A percentile compares a stretch with the other conserved stretches of the same genome.
phyloP scores from a whole-genome alignment of 1,284 basidiomycete species.

The Malassezia sp. region DNA sequence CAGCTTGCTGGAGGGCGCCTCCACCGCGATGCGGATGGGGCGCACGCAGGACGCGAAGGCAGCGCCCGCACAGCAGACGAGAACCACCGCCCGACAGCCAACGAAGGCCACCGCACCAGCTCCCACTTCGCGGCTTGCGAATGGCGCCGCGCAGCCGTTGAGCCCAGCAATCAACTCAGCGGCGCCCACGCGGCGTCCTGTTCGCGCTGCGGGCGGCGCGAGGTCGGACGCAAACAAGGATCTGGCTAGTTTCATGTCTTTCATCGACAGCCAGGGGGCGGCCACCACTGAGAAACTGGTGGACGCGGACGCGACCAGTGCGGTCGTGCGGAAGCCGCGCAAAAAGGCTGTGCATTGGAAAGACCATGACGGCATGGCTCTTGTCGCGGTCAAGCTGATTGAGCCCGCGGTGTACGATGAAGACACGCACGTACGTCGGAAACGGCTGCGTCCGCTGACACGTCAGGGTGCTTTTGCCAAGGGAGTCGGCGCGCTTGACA shows the following conservation, averaged over 20 bases:
- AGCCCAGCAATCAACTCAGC: neutral
- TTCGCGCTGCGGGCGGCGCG: neutral
- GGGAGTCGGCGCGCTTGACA: constrained; percentile 15
- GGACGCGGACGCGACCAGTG: neutral
- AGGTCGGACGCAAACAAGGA: constrained; percentile 9
- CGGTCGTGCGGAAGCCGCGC: constrained; percentile 12
- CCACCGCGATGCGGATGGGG: no score
- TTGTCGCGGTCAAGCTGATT: constrained; percentile 24
- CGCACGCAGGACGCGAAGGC: no score
- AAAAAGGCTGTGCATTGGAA: constrained; percentile 29
- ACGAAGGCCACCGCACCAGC: no score
- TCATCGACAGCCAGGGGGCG: constrained; percentile 14
- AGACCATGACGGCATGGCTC: constrained; percentile 19
- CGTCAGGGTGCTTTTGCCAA: constrained; percentile 2
- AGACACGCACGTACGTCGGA: constrained; percentile 2
- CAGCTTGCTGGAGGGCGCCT: neutral
- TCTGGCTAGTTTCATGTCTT: constrained; percentile 19
- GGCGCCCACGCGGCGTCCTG: constrained; percentile 1
- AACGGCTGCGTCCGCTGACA: no score
- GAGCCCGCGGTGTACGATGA: constrained; percentile 29
- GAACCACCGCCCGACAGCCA: no score
- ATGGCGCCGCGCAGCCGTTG: neutral
- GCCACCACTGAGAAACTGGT: neutral
- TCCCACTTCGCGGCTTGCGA: no score
- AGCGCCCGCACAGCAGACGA: no score